These are phyloP conservation scores for Penicillium psychrofluorescens DNA, from an alignment of 495 filamentous ascomycete genomes.

Conservation along the genomic window DNA sequence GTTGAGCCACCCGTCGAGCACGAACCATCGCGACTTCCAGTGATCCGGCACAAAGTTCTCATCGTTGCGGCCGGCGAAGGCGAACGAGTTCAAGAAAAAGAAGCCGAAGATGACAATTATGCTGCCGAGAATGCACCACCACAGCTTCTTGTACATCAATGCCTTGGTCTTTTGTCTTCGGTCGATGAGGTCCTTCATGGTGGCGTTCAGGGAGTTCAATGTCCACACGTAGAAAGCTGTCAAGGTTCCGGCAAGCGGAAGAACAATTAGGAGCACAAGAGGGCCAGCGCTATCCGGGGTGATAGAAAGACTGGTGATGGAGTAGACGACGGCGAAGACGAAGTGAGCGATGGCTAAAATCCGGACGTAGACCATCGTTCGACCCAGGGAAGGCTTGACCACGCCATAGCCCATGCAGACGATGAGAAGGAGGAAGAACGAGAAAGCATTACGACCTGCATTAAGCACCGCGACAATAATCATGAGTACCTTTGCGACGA, in stretches of 20 bases:
- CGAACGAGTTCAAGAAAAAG: constrained; percentile 92
- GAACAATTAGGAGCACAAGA: constrained; percentile 88
- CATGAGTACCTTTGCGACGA: constrained; percentile 74
- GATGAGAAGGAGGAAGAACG: constrained; percentile 96
- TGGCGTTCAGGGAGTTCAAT: constrained; percentile 85
- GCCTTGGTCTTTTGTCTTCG: constrained; percentile 92
- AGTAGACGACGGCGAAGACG: constrained; percentile 88
- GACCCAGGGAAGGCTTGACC: constrained; percentile 87
- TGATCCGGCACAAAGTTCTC: constrained; percentile 89
- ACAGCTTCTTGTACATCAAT: constrained; percentile 95
- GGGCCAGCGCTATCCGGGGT: constrained; percentile 69
- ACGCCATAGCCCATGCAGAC: constrained; percentile 99
- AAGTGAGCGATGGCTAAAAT: constrained; percentile 88
- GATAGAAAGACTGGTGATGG: constrained; percentile 80
- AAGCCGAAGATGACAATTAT: constrained; percentile 96
- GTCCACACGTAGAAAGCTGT: constrained; percentile 99
- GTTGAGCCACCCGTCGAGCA: constrained; percentile 96
- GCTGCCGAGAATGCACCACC: constrained; percentile 91
- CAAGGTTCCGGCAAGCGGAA: constrained; percentile 84
- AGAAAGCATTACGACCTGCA: constrained; percentile 91
- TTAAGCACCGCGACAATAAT: constrained; percentile 86
- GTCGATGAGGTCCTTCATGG: constrained; percentile 90
- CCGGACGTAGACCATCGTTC: constrained; percentile 92
- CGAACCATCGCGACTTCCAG: constrained; percentile 96
- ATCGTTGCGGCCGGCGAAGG: constrained; percentile 73